Evolutionary conservation across 257 asterid species (phyloP).

Genomic region (Misopates orontium): DNA sequence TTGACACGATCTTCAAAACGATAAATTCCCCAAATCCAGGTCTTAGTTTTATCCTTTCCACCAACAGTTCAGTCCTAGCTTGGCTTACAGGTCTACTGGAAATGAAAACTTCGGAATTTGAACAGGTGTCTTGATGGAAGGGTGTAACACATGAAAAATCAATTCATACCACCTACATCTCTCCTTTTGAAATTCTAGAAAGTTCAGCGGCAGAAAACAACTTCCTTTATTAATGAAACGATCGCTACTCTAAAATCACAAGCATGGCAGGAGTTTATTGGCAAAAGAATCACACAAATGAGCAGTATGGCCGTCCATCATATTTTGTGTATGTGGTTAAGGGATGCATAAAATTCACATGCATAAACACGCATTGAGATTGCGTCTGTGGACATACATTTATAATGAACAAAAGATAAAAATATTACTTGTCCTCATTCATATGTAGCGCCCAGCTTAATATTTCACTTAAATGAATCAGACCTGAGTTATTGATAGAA

Average conservation of each 20-base stretch:
- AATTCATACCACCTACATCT: too few species aligned
- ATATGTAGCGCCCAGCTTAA: neutral
- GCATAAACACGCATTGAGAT: neutral
- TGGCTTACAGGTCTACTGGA: too few species aligned
- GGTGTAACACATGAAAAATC: too few species aligned
- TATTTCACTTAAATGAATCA: neutral
- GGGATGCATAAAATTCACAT: neutral
- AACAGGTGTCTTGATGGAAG: too few species aligned
- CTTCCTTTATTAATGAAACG: too few species aligned
- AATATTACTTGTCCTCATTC: constrained; percentile 1
- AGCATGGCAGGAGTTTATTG: neutral
- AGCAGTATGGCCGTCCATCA: neutral
- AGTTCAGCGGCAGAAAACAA: too few species aligned
- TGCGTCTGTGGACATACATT: neutral
- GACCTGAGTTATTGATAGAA: neutral
- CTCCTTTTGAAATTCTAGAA: too few species aligned
- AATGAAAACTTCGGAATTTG: too few species aligned
- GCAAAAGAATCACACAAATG: neutral
- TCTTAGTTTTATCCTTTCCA: too few species aligned
- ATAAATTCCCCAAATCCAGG: too few species aligned
- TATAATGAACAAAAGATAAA: neutral
- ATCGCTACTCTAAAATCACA: neutral
- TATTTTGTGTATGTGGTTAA: neutral
- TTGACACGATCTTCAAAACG: too few species aligned
- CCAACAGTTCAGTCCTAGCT: too few species aligned